Conservation (phyloP, 495 filamentous ascomycete species). For the Podospora appendiculata region DNA sequence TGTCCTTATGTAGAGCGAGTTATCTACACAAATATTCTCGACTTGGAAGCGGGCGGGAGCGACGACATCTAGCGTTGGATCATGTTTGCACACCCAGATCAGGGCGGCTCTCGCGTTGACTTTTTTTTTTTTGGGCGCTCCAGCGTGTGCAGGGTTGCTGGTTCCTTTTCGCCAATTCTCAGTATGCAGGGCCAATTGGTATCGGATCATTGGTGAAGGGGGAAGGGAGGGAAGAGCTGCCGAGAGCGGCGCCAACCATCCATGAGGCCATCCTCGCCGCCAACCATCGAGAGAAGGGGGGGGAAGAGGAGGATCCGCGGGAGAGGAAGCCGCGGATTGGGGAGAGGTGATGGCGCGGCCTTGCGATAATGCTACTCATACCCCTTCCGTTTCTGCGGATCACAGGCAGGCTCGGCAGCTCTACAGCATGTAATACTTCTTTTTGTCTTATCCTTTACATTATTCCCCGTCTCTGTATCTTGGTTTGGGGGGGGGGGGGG, state of each 20-base stretch:
- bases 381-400: conserved; percentile 25
- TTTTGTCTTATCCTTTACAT: conserved; percentile 14
- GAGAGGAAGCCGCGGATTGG: conserved; percentile 3
- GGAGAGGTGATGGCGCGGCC: conserved; percentile 21
- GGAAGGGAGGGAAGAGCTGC: neutral
- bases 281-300: conserved; percentile 6
- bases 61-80: neutral
- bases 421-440: conserved; percentile 45
- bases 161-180: neutral
- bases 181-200: too few relatives aligned
- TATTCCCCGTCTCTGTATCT: neutral
- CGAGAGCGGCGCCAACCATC: neutral
- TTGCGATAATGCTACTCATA: conserved; percentile 40
- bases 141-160: neutral
- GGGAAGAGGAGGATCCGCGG: neutral
- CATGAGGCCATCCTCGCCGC: neutral
- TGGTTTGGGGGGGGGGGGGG: neutral
- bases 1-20: conserved; percentile 66
- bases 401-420: conserved; percentile 20
- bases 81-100: neutral
- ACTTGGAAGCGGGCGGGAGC: neutral
- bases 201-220: neutral
- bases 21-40: neutral
- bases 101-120: neutral
- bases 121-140: neutral